Base-by-base conservation (phyloP, 1,284 basidiomycete genomes). In the Rhodotorula glutinis region DNA sequence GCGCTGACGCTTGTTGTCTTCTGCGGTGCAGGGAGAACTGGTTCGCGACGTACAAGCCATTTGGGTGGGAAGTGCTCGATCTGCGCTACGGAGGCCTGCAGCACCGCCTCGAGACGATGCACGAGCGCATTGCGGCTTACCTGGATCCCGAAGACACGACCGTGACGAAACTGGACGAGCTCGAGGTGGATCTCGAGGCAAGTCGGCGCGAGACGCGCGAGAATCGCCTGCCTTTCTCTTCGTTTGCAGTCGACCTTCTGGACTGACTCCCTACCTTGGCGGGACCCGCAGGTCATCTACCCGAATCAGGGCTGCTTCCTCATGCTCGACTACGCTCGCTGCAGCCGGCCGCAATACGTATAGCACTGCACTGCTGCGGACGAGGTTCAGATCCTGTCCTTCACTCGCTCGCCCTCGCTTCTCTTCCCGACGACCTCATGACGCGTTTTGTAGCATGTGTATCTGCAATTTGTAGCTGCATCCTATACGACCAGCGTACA, bases 31-130 rank as follows among this genome's bases (percentile, higher is more conserved):
- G 69, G 29, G 53, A 57, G 43, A 67, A 73, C 57, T 73, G 70
- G 66, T 59, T 66, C 40, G 38, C n/a, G 17, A 47, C 70, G 66
- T 68, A 65, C 60, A 72, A 76, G 67, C 75, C 75, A 1, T 59
- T 59, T 21, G 57, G 57, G 2, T 59, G 57, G 57, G 57, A 61
- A 23, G 62, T 63, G 14, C 66, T 80, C 33, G 79, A 80, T 27
- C 60, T 80, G 47, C 67, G 79, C 2, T 79, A 79, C 52, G 79
- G 79, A 21, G 79, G 79, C 0, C 62, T 79, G 46, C 63, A 71
- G 19, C 63, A 76, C 1, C 70, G 79, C 4, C 64, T 79, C 38
- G 77, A 79, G 27, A 79, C 78, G 51, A 75, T 80, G 67, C 72
- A 78, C 49, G 57, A 67, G 40, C 62, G 74, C n/a, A 47, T 69